phyloP scores from a whole-genome alignment of 768 basidiomycete genomes.

The Collybia sordida region DNA sequence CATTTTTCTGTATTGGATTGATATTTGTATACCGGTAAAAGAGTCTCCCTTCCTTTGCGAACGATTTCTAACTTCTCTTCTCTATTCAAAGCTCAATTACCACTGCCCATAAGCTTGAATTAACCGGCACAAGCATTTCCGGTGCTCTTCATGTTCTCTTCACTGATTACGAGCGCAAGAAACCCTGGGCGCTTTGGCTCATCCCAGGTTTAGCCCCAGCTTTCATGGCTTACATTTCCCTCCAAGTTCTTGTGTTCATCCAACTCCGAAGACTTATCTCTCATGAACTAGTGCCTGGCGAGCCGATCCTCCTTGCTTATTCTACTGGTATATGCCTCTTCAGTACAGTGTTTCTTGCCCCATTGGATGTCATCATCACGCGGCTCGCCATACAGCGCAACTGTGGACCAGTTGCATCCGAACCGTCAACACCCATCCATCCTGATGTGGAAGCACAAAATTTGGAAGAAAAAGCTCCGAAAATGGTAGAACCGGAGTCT shows the following conservation, averaged over 20 bases:
- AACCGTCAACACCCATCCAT: too few species aligned
- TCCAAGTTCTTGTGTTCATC: constrained; percentile 12
- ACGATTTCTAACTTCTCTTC: background rate
- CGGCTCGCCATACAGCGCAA: constrained; percentile 22
- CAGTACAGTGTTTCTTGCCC: constrained; percentile 16
- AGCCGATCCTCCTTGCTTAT: constrained; percentile 2
- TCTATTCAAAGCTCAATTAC: constrained; percentile 44
- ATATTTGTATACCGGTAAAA: constrained; percentile 19
- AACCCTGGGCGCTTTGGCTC: constrained; percentile 53
- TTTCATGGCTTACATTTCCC: constrained; percentile 39
- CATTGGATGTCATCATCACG: constrained; percentile 23
- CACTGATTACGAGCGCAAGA: constrained; percentile 58
- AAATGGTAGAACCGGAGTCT: background rate
- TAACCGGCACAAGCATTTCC: constrained; percentile 36
- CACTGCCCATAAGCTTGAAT: constrained; percentile 55
- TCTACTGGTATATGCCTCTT: constrained; percentile 9
- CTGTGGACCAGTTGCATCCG: constrained; percentile 1
- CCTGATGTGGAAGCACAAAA: too few species aligned
- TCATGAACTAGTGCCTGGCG: too few species aligned
- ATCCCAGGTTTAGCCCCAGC: constrained; percentile 53
- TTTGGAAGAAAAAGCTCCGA: too few species aligned
- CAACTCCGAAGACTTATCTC: constrained; percentile 25
- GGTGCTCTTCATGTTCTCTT: constrained; percentile 51
- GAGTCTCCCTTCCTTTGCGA: background rate
- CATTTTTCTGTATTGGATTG: constrained; percentile 12